A percentile compares a stretch with the other conserved stretches of the same genome.
Conservation (phyloP, 2,329 filamentous ascomycete genomes). For the Colletotrichum eleusines region DNA sequence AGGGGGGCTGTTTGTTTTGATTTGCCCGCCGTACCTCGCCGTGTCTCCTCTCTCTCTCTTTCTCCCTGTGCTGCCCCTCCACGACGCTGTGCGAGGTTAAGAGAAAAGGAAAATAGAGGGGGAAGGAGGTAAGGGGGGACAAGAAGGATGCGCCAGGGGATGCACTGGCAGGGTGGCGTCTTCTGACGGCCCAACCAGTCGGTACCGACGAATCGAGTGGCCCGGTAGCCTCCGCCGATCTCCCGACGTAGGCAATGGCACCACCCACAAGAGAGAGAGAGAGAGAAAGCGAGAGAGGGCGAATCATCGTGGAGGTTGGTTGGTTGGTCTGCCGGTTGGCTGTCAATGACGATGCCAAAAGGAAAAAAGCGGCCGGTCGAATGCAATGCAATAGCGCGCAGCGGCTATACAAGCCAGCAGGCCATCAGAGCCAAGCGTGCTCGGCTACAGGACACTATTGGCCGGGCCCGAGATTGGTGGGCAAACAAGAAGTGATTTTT, state of each 20-base stretch:
- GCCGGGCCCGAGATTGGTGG: constrained; percentile 26
- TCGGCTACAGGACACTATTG: constrained; percentile 32
- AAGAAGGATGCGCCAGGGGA: neutral
- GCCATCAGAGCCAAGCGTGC: constrained; percentile 7
- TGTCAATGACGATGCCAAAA: constrained; percentile 5
- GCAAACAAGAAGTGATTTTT: too few species aligned
- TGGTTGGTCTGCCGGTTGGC: constrained; percentile 1
- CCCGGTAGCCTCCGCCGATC: constrained; percentile 31
- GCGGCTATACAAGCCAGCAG: neutral
- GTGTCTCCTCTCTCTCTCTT: neutral
- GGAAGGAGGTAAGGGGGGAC: too few species aligned
- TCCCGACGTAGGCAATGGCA: constrained; percentile 22
- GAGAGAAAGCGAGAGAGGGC: neutral
- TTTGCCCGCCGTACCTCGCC: neutral
- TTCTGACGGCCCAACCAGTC: constrained; percentile 32
- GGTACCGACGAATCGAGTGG: constrained; percentile 30
- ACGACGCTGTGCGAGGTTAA: neutral
- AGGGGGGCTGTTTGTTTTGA: neutral
- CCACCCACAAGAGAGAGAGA: neutral
- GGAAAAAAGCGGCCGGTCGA: neutral
- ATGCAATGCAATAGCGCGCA: neutral
- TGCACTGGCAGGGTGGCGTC: constrained; percentile 25
- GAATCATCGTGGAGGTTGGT: constrained; percentile 1
- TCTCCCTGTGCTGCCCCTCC: neutral
- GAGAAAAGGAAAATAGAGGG: neutral